Percentiles rank a stretch among this genome's conserved stretches.
phyloP scores from a whole-genome alignment of 2,329 filamentous ascomycete species.

The Pyrenochaeta sp. region DNA sequence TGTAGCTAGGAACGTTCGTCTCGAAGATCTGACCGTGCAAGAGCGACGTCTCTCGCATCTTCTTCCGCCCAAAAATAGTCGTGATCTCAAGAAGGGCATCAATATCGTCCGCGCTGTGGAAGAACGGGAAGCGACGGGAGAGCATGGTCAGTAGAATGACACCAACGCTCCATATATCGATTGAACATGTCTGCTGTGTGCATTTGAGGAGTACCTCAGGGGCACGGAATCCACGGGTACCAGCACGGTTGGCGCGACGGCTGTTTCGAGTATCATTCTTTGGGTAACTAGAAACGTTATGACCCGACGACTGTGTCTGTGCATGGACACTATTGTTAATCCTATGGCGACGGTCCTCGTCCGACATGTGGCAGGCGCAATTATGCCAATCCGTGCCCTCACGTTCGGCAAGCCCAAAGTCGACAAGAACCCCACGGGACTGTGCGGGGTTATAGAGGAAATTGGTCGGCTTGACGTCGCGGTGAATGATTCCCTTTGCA shows the following conservation, averaged over 20 bases:
- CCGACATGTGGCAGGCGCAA: conserved; percentile 79
- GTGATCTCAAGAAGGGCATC: conserved; percentile 98
- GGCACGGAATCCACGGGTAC: conserved; percentile 93
- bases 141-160: conserved; percentile 97
- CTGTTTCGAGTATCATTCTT: conserved; percentile 90
- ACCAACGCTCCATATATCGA: conserved; percentile 96
- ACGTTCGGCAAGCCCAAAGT: conserved; percentile 93
- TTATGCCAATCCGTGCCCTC: conserved; percentile 76
- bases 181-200: conserved; percentile 88
- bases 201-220: conserved; percentile 98
- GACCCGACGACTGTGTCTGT: conserved; percentile 56
- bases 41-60: conserved; percentile 83
- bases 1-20: conserved; percentile 90
- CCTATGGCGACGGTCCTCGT: conserved; percentile 66
- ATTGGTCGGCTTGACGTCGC: conserved; percentile 97
- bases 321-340: conserved; percentile 67
- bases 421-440: conserved; percentile 89
- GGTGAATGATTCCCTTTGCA: conserved; percentile 83
- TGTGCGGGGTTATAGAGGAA: conserved; percentile 89
- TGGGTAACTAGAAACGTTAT: conserved; percentile 72
- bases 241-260: conserved; percentile 89
- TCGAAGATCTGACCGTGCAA: conserved; percentile 93
- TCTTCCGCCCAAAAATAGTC: conserved; percentile 86
- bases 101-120: conserved; percentile 97
- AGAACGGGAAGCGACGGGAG: conserved; percentile 93